phyloP scores from a whole-genome alignment of 2,329 filamentous ascomycete species.

The Diaporthe sp. region DNA sequence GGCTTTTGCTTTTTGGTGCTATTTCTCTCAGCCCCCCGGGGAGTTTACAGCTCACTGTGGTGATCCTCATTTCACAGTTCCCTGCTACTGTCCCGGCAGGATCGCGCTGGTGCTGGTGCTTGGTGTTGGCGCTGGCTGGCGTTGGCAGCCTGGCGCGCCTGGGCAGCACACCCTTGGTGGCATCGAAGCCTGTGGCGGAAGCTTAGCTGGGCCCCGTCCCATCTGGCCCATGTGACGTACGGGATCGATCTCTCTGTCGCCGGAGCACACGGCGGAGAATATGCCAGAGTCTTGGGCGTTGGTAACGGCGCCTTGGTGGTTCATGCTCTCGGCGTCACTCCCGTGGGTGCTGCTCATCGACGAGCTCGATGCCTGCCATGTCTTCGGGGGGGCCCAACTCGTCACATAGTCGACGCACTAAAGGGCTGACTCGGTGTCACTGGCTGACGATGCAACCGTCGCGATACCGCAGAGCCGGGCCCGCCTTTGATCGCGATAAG shows the following conservation, averaged over 20 bases:
- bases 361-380: not conserved
- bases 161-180: constrained; percentile 1
- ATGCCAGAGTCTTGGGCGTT: not conserved
- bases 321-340: constrained; percentile 8
- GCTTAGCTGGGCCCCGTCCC: constrained; percentile 18
- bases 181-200: constrained; percentile 13
- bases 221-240: constrained; percentile 26
- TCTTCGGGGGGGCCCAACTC: not conserved
- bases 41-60: not conserved
- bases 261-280: constrained; percentile 5
- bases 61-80: constrained; percentile 27
- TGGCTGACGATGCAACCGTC: constrained; percentile 1
- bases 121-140: not conserved
- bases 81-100: constrained; percentile 12
- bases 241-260: constrained; percentile 13
- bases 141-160: constrained; percentile 11
- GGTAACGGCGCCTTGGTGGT: constrained; percentile 7
- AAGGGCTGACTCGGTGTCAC: not conserved
- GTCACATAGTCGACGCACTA: not conserved
- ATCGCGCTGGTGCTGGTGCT: not conserved
- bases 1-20: not conserved
- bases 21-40: not conserved
- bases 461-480: constrained; percentile 16
- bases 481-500: constrained; percentile 15
- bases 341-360: not conserved